Evolutionary conservation across 2,329 filamentous ascomycete species (phyloP).

Genomic region (Hymenoscyphus occultus): DNA sequence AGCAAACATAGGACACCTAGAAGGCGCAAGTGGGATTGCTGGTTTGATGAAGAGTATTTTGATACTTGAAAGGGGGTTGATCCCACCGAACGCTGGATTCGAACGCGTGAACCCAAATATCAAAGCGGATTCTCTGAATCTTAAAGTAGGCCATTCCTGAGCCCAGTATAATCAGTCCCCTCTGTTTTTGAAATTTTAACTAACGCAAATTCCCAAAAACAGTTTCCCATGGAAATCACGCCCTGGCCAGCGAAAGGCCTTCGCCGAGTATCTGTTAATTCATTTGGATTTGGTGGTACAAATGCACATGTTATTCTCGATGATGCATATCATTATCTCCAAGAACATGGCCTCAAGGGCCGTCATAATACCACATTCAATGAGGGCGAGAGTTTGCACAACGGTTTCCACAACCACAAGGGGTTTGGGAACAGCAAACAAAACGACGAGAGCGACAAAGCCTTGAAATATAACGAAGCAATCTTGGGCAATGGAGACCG

Average conservation of each 20-base stretch:
- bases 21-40: slow-evolving; percentile 38
- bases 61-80: slow-evolving; percentile 41
- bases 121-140: slow-evolving; percentile 22
- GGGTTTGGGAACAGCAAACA: not conserved
- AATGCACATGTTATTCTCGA: slow-evolving; percentile 12
- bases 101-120: slow-evolving; percentile 38
- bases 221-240: slow-evolving; percentile 13
- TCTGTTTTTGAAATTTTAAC: too few relatives aligned
- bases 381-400: not conserved
- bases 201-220: too few relatives aligned
- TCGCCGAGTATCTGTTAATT: slow-evolving; percentile 27
- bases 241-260: slow-evolving; percentile 17
- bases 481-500: too few relatives aligned
- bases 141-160: slow-evolving; percentile 30
- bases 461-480: too few relatives aligned
- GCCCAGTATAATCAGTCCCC: too few relatives aligned
- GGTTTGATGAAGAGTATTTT: slow-evolving; percentile 40
- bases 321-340: slow-evolving; percentile 29
- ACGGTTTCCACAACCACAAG: not conserved
- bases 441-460: too few relatives aligned
- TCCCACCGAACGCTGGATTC: slow-evolving; percentile 42
- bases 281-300: slow-evolving; percentile 21
- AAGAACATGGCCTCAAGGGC: not conserved
- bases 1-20: slow-evolving; percentile 37
- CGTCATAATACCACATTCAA: not conserved